These are phyloP conservation scores for Plenodomus lindquistii DNA, from an alignment of 2,329 filamentous ascomycete genomes.

Conservation along the genomic window DNA sequence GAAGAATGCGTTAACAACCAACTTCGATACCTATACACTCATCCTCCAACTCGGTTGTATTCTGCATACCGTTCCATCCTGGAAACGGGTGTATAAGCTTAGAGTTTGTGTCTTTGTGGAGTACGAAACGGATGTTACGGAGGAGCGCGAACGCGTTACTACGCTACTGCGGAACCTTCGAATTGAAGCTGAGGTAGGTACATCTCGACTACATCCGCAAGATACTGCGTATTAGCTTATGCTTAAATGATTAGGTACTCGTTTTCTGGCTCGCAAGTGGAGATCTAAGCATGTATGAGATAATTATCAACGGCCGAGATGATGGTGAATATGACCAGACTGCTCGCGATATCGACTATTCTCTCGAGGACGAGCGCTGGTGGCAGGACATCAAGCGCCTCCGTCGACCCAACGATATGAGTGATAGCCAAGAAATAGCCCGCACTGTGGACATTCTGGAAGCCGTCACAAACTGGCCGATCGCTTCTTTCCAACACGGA, in stretches of 20 bases:
- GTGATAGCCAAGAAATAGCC: slow-evolving; percentile 50
- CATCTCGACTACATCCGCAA: slow-evolving; percentile 27
- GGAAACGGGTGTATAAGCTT: slow-evolving; percentile 73
- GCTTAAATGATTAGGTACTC: slow-evolving; percentile 48
- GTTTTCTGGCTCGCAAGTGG: slow-evolving; percentile 84
- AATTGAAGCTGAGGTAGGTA: slow-evolving; percentile 67
- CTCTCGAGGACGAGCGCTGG: slow-evolving; percentile 75
- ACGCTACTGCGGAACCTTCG: slow-evolving; percentile 77
- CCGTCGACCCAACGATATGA: slow-evolving; percentile 42
- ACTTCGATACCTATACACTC: slow-evolving; percentile 89
- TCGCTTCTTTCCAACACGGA: slow-evolving; percentile 56
- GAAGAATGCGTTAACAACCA: slow-evolving; percentile 74
- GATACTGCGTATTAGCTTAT: background rate
- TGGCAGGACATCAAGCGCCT: slow-evolving; percentile 73
- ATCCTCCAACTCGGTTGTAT: slow-evolving; percentile 87
- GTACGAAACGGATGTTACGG: slow-evolving; percentile 80
- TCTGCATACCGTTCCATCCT: slow-evolving; percentile 76
- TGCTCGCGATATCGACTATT: slow-evolving; percentile 65
- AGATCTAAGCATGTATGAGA: slow-evolving; percentile 70
- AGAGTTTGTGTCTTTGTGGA: slow-evolving; percentile 87
- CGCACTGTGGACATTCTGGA: slow-evolving; percentile 51
- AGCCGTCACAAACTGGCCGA: slow-evolving; percentile 55
- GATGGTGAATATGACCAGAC: slow-evolving; percentile 57
- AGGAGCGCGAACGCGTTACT: slow-evolving; percentile 73
- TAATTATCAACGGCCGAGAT: slow-evolving; percentile 71